A percentile compares a stretch with the other conserved stretches of the same genome.
These are phyloP conservation scores for Metarhizium brunneum DNA, from an alignment of 2,329 filamentous ascomycete genomes.

Conservation along the genomic window DNA sequence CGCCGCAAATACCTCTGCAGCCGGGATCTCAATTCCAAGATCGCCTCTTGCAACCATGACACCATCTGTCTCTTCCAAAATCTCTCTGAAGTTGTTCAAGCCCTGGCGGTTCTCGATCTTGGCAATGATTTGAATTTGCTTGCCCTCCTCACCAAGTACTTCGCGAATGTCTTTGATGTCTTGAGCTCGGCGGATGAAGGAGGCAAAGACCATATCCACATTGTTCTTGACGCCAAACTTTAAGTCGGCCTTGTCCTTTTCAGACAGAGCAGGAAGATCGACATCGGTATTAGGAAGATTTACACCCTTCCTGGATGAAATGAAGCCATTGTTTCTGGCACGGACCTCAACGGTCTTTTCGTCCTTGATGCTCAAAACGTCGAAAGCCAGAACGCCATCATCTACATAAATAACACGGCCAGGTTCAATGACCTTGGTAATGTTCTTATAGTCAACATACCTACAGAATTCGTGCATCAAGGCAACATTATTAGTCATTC, in stretches of 20 bases:
- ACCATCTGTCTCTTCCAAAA: slow-evolving; percentile 90
- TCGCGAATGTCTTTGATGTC: slow-evolving; percentile 90
- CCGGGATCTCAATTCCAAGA: slow-evolving; percentile 91
- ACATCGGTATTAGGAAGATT: slow-evolving; percentile 98
- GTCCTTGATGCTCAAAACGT: slow-evolving; percentile 80
- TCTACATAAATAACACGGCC: slow-evolving; percentile 97
- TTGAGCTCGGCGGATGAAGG: slow-evolving; percentile 89
- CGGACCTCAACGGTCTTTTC: slow-evolving; percentile 79
- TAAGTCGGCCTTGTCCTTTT: slow-evolving; percentile 95
- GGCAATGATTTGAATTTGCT: slow-evolving; percentile 97
- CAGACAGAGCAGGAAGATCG: slow-evolving; percentile 90
- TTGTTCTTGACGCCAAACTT: slow-evolving; percentile 96
- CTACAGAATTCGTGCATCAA: slow-evolving; percentile 29
- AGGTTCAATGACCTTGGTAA: slow-evolving; percentile 90
- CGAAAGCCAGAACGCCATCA: slow-evolving; percentile 93
- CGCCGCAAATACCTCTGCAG: slow-evolving; percentile 95
- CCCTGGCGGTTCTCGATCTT: slow-evolving; percentile 99
- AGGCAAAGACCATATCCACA: slow-evolving; percentile 98
- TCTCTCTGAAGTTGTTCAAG: slow-evolving; percentile 99
- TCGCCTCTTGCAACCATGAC: slow-evolving; percentile 99
- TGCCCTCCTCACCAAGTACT: slow-evolving; percentile 83
- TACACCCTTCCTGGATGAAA: slow-evolving; percentile 98
- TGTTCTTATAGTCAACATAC: slow-evolving; percentile 99
- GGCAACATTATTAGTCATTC: not conserved
- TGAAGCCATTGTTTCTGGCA: slow-evolving; percentile 95